Evolutionary conservation across 345 rosid genomes (phyloP).

Genomic region (Camelina hispida): DNA sequence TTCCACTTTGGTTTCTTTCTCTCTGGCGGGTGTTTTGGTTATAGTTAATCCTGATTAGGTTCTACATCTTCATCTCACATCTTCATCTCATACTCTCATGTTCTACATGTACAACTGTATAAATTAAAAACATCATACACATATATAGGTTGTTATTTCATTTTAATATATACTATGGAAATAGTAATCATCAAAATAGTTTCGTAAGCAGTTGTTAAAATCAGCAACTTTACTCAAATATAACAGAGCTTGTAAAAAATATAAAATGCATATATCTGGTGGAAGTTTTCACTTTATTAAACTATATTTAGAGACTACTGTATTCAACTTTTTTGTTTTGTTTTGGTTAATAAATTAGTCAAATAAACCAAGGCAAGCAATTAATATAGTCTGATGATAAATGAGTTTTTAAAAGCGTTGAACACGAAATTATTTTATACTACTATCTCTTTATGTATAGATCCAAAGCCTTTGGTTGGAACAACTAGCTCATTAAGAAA

Average conservation of each 20-base stretch:
- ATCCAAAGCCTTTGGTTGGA: conserved; percentile 16
- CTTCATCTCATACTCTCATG: too few relatives aligned
- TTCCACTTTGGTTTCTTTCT: not conserved
- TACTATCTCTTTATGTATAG: conserved; percentile 6
- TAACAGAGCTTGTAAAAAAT: too few relatives aligned
- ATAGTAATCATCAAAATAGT: not conserved
- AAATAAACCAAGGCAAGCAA: not conserved
- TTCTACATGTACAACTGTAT: conserved; percentile 16
- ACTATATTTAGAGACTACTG: too few relatives aligned
- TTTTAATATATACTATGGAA: not conserved
- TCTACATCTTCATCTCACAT: conserved; percentile 3
- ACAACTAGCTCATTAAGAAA: conserved; percentile 21
- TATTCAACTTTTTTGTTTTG: not conserved
- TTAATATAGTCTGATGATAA: conserved; percentile 26
- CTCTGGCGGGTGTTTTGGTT: not conserved
- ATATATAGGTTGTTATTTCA: not conserved
- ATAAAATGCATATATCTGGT: too few relatives aligned
- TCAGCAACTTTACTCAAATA: too few relatives aligned
- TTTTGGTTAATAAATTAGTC: conserved; percentile 6
- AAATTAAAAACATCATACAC: too few relatives aligned
- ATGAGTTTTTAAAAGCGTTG: conserved; percentile 18
- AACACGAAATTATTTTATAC: conserved; percentile 16
- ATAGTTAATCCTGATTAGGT: not conserved
- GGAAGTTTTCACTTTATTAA: too few relatives aligned
- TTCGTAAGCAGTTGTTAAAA: too few relatives aligned